These are phyloP conservation scores for Malus hybrid DNA, from an alignment of 331 rosid genomes.

Conservation along the genomic window DNA sequence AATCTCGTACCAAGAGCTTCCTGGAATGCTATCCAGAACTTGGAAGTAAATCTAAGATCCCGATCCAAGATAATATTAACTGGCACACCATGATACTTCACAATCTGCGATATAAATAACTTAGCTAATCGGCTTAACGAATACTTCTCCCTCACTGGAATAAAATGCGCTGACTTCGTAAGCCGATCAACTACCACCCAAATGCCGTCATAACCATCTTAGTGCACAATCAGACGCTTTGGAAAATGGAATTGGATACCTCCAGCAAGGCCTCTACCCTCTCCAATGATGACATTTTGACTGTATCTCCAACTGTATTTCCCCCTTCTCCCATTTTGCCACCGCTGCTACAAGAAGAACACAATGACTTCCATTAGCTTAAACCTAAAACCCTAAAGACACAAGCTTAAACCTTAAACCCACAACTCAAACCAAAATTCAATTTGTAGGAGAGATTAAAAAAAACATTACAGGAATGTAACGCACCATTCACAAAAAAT, in stretches of 20 bases:
- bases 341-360: background rate
- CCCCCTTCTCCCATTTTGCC: constrained; percentile 20
- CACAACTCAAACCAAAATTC: background rate
- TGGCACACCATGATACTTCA: too few species aligned
- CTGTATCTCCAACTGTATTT: constrained; percentile 3
- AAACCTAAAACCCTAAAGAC: background rate
- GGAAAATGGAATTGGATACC: constrained; percentile 9
- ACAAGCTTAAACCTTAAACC: too few species aligned
- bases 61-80: too few species aligned
- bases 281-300: constrained; percentile 17
- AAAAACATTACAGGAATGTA: background rate
- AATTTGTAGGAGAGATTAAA: background rate
- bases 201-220: background rate
- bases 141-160: too few species aligned
- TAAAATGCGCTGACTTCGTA: too few species aligned
- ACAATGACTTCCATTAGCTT: background rate
- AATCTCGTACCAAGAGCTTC: too few species aligned
- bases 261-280: constrained; percentile 43
- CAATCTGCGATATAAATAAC: too few species aligned
- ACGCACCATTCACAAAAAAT: background rate
- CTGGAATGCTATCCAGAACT: too few species aligned
- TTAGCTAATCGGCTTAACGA: too few species aligned
- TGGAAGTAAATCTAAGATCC: too few species aligned
- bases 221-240: background rate
- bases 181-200: too few species aligned